These are phyloP conservation scores for Globisporangium lucens DNA, from an alignment of 352 stramenopile genomes.

Conservation along the genomic window DNA sequence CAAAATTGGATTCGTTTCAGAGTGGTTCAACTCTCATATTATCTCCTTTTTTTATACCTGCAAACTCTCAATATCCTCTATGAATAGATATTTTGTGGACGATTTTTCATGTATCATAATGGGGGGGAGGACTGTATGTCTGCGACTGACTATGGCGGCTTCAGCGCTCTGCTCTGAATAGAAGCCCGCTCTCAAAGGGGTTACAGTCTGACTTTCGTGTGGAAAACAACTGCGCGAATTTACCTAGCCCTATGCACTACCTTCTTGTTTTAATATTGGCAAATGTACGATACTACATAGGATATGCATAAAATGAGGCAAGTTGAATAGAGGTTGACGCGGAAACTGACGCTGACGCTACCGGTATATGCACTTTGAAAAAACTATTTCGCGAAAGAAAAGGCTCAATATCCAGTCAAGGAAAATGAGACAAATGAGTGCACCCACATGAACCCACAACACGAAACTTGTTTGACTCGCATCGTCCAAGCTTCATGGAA, in stretches of 20 bases:
- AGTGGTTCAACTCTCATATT: no score
- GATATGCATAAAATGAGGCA: neutral
- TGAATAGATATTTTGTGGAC: no score
- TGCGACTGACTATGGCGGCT: neutral
- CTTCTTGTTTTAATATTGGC: neutral
- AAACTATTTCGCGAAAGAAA: neutral
- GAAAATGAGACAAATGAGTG: neutral
- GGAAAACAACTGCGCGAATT: neutral
- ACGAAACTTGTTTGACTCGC: neutral
- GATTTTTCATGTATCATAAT: no score
- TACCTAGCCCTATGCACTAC: neutral
- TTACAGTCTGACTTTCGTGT: neutral
- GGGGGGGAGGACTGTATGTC: no score
- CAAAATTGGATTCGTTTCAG: no score
- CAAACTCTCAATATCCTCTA: no score
- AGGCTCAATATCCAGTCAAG: neutral
- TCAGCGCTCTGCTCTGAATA: neutral
- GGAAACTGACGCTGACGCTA: neutral
- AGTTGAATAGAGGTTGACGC: neutral
- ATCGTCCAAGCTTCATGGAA: neutral
- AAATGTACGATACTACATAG: neutral
- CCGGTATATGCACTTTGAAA: neutral
- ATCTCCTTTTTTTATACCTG: no score
- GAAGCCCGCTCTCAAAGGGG: neutral
- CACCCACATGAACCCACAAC: neutral